phyloP scores from a whole-genome alignment of 768 basidiomycete species.

The Pisolithus albus region DNA sequence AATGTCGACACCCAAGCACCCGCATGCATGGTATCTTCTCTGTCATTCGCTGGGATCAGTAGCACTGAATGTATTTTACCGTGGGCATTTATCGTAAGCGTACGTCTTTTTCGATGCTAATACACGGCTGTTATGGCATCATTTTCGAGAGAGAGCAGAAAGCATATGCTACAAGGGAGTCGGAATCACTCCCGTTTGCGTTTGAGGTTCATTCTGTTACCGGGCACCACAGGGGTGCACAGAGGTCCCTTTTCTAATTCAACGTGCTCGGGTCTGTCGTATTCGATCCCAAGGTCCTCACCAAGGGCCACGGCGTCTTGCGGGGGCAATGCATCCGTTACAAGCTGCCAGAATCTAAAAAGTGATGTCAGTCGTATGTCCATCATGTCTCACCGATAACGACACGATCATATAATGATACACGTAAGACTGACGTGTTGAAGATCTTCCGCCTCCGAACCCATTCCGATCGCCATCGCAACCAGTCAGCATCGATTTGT shows the following conservation, averaged over 20 bases:
- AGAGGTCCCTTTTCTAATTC: conserved; percentile 59
- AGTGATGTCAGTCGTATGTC: neutral
- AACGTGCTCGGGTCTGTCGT: conserved; percentile 65
- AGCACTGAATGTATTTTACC: too few species aligned
- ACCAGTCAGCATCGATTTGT: conserved; percentile 67
- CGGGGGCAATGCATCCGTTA: conserved; percentile 60
- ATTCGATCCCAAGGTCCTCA: conserved; percentile 78
- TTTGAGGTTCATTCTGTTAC: conserved; percentile 36
- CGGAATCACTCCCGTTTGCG: conserved; percentile 38
- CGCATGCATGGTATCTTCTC: too few species aligned
- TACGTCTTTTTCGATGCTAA: too few species aligned
- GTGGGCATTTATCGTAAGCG: too few species aligned
- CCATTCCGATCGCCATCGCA: conserved; percentile 80
- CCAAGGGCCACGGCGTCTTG: conserved; percentile 57
- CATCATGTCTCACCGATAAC: neutral
- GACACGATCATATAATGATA: neutral
- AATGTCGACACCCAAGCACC: too few species aligned
- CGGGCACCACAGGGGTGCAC: conserved; percentile 32
- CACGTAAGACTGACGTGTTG: conserved; percentile 19
- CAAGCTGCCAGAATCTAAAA: conserved; percentile 67
- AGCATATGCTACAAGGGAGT: too few species aligned
- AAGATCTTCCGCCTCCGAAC: conserved; percentile 68
- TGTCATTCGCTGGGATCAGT: too few species aligned
- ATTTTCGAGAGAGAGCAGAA: too few species aligned
- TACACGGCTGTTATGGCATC: too few species aligned